phyloP scores from a whole-genome alignment of 2,329 filamentous ascomycete species.

The Aspergillus unguis region DNA sequence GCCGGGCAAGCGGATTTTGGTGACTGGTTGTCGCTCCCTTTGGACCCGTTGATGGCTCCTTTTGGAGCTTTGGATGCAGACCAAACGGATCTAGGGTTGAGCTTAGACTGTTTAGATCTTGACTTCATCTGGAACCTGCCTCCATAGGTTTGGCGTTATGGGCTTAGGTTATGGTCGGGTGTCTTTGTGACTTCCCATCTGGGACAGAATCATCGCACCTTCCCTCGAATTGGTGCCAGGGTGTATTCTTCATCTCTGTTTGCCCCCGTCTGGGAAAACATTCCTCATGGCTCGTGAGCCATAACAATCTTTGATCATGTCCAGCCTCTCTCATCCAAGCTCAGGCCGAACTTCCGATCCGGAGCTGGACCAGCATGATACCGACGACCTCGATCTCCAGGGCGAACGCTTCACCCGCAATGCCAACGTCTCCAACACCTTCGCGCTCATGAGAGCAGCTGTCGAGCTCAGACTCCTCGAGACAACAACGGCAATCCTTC shows the following conservation, averaged over 20 bases:
- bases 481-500: constrained; percentile 17
- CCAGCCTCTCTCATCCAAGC: background rate
- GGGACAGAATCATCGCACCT: too few species aligned
- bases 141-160: background rate
- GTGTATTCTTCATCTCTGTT: background rate
- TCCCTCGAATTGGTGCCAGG: too few species aligned
- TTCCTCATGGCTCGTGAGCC: constrained; percentile 2
- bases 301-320: background rate
- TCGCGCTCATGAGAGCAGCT: constrained; percentile 21
- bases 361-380: background rate
- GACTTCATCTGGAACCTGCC: constrained; percentile 6
- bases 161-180: too few species aligned
- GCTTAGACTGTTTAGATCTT: background rate
- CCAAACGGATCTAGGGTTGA: background rate
- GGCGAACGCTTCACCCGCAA: background rate
- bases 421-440: constrained; percentile 10
- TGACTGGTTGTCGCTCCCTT: constrained; percentile 5
- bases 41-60: constrained; percentile 4
- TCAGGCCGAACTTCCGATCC: background rate
- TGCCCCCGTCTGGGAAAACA: background rate
- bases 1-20: background rate
- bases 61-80: background rate
- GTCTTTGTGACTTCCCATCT: too few species aligned
- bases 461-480: constrained; percentile 27
- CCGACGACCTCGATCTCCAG: background rate